These are phyloP conservation scores for Mycena capillaripes DNA, from an alignment of 768 basidiomycete species.

Conservation along the genomic window DNA sequence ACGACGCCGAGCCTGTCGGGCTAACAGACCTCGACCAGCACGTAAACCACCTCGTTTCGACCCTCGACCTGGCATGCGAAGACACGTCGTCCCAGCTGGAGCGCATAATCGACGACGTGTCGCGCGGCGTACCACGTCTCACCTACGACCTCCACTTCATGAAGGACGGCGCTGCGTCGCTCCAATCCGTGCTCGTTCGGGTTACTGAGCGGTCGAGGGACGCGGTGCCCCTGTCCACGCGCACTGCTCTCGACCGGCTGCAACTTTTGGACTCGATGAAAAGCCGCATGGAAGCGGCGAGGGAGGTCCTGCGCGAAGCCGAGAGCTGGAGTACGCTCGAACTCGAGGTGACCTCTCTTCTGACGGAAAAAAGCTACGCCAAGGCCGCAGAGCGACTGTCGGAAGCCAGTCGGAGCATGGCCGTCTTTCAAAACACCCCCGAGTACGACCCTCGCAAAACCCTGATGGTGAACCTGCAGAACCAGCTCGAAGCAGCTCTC, in stretches of 20 bases:
- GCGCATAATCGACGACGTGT: constrained; percentile 92
- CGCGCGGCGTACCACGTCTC: constrained; percentile 89
- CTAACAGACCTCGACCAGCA: constrained; percentile 78
- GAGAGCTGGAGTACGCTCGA: constrained; percentile 98
- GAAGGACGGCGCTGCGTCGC: constrained; percentile 88
- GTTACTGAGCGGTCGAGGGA: constrained; percentile 70
- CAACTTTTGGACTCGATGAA: constrained; percentile 88
- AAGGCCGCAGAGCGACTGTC: constrained; percentile 94
- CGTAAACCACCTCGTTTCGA: constrained; percentile 80
- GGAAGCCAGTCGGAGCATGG: constrained; percentile 91
- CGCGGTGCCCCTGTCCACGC: constrained; percentile 70
- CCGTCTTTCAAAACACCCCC: constrained; percentile 92
- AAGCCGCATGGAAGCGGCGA: constrained; percentile 86
- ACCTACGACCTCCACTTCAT: constrained; percentile 98
- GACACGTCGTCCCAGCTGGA: constrained; percentile 92
- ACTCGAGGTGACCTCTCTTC: constrained; percentile 89
- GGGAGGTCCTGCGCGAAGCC: constrained; percentile 93
- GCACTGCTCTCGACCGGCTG: constrained; percentile 80
- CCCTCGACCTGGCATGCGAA: constrained; percentile 89
- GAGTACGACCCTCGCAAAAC: constrained; percentile 91
- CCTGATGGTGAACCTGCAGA: constrained; percentile 93
- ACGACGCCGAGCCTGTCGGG: constrained; percentile 49
- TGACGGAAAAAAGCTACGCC: constrained; percentile 82
- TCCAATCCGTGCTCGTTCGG: constrained; percentile 75
- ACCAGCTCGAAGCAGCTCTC: constrained; percentile 93